phyloP scores from a whole-genome alignment of 2,329 filamentous ascomycete species.

The Penicillium sp. region DNA sequence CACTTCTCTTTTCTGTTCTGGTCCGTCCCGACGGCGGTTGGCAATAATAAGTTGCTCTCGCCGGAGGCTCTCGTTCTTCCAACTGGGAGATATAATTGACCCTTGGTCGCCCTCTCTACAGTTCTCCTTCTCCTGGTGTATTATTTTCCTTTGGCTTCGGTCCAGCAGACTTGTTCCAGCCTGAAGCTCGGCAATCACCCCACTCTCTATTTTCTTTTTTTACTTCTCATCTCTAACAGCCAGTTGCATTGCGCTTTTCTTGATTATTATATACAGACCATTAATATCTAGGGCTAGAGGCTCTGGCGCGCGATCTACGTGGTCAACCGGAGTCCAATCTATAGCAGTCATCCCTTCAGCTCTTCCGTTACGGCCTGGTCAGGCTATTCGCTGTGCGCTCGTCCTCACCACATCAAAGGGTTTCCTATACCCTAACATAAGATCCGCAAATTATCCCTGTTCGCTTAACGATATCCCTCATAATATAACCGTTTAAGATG shows the following conservation, averaged over 20 bases:
- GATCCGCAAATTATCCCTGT: neutral
- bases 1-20: conserved; percentile 19
- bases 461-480: neutral
- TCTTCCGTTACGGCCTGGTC: neutral
- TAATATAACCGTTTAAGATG: conserved; percentile 19
- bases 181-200: conserved; percentile 5
- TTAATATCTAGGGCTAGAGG: neutral
- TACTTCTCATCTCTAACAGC: conserved; percentile 4
- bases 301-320: neutral
- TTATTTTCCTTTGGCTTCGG: neutral
- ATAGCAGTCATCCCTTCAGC: conserved; percentile 5
- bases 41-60: conserved; percentile 6
- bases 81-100: conserved; percentile 6
- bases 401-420: neutral
- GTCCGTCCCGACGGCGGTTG: neutral
- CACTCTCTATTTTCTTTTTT: neutral
- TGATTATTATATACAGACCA: neutral
- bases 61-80: conserved; percentile 10
- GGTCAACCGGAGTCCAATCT: neutral
- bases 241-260: neutral
- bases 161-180: conserved; percentile 1
- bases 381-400: neutral
- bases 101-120: conserved; percentile 4
- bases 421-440: neutral
- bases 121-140: conserved; percentile 1